Evolutionary conservation across 805 yeast genomes (phyloP), one percentile per base, ranked within the genome.

Genomic region (Lachancea kluyveri): DNA sequence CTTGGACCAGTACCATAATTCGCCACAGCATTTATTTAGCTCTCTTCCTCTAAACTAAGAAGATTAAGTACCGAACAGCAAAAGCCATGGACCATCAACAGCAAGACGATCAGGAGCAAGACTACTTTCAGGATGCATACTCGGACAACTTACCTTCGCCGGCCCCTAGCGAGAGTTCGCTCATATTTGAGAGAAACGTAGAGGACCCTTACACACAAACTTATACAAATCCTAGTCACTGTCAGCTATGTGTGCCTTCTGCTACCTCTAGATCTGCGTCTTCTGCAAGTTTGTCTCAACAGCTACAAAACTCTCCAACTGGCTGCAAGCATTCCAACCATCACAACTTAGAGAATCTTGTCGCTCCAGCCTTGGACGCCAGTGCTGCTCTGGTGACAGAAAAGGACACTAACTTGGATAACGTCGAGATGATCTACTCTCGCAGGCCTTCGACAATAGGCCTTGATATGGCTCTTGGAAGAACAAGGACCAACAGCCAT

Each of bases 331-430:
- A 24, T 20, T 50, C 54, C 24, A 40, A 40, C 23, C 65, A 59
- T 45, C 59, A 66, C 57, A 62, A 65, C 10, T 45, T 59, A 21
- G 83, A 84, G 54, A 82, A 86, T 55, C 72, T 59, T 43, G 82
- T 85, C 13, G 82, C 94, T 2, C 88, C 95, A 1, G 84, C 84
- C 5, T 63, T 85, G 44, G 94, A 84, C 46, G 85, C 94, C 6
- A 72, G 92, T 4, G 69, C 77, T 12, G 74, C 79, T 38, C 63
- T 82, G 21, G 66, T 77, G 25, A 71, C 77, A 9, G 77, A 76
- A 45, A 48, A 60, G 8, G 59, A 64, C 26, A 64, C 80, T 4
- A 73, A 79, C 46, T 68, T 86, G 38, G 79, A 81, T 42, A 68
- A 72, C 33, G 76, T 83, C 9, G 88, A 82, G 38, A 72, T 85